Base-by-base conservation (phyloP, 805 yeast species). In the Deakozyma indianensis region DNA sequence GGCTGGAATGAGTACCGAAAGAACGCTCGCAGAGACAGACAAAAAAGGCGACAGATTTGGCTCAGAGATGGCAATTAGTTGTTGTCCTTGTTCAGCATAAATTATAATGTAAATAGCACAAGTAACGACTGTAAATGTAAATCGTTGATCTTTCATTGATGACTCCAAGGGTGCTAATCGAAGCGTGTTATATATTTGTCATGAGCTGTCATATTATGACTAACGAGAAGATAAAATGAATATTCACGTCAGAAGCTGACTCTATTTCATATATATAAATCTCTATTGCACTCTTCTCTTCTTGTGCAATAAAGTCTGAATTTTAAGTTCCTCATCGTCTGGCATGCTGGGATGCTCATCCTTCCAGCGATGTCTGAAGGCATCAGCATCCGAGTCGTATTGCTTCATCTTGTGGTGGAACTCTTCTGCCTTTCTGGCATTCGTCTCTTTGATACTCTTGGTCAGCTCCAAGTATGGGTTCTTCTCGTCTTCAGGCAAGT, bases 1-100 rank as follows among this genome's bases (percentile, higher is more conserved):
- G 51, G 58, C 46, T 78, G 84, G 84, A 59, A 68, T 46, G 68
- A 63, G 43, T 61, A 64, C 45, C 72, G 73, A 53, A 54, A 55
- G 15, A 56, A 65, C 22, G 78, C 83, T 7, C 68, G 80, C 52
- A 58, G 59, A 16, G 85, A 80, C 52, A 68, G 80, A 54, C 58
- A 62, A 50, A 77, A 77, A 61, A 69, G 90, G 61, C 73, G 69
- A 48, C 62, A 70, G 50, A 56, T 69, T 54, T 80, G 90, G 90
- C 73, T 79, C 51, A 68, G 80, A 48, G 78, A 71, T 50, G 77
- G 38, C 11, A 32, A 32, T 20, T 32, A 32, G 16, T 20, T 32
- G 11, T 7, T 7, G 18, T 7, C 5, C 18, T n/a, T 32, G 38
- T 7, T 9, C 18, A 14, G 18, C 38, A n/a, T 9, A 11, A 32